phyloP scores from a whole-genome alignment of 306 rosid genomes.

The Citrullus amarus region DNA sequence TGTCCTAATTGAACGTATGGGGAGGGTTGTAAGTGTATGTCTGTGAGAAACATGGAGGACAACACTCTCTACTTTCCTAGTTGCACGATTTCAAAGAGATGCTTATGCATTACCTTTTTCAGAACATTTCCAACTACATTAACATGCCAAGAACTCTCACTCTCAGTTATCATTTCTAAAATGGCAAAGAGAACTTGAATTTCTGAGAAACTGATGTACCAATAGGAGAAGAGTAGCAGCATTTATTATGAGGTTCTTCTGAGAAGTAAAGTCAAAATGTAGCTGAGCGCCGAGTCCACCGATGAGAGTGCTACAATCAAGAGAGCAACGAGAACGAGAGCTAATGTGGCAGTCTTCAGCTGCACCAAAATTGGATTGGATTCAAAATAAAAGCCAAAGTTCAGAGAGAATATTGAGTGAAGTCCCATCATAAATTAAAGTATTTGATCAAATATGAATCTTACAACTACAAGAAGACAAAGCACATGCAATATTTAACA shows the following conservation, averaged over 20 bases:
- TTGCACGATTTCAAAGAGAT: not conserved
- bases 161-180: not conserved
- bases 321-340: slow-evolving; percentile 70
- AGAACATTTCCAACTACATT: not conserved
- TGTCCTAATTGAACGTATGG: not conserved
- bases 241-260: slow-evolving; percentile 27
- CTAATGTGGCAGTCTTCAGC: slow-evolving; percentile 69
- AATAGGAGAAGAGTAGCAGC: not conserved
- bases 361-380: slow-evolving; percentile 22
- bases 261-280: slow-evolving; percentile 43
- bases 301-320: slow-evolving; percentile 69
- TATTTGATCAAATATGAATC: not conserved
- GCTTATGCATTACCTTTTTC: not conserved
- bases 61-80: not conserved
- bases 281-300: slow-evolving; percentile 64
- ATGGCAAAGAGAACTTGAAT: not conserved
- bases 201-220: not conserved
- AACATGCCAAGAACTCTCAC: not conserved
- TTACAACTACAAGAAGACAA: not conserved
- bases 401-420: not conserved
- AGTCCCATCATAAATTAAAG: not conserved
- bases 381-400: not conserved
- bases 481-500: not conserved
- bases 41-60: not conserved
- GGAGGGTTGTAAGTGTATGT: not conserved